Evolutionary conservation across 139 green algal species (phyloP), one percentile per base, ranked within the genome.

Genomic region (Diplosphaera chodatii): DNA sequence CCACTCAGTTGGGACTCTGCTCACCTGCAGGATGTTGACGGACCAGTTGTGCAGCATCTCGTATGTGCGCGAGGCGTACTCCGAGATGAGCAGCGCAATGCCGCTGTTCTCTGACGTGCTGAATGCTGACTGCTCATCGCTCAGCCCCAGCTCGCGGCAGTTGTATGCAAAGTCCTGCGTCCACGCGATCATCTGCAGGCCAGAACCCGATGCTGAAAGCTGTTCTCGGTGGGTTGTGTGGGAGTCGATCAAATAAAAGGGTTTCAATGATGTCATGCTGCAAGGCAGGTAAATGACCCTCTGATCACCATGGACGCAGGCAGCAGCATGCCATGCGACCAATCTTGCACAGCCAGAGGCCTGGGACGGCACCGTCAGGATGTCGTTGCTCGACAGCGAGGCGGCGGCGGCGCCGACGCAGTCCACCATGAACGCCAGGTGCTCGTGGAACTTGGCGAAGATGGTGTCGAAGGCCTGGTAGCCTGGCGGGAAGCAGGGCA

Each of bases 21-120:
- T 76, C 32, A 81, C 80, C 64, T 92, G 78, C 18, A 97, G 75
- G 68, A 97, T 97, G 82, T 94, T 94, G 56, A 65, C 77, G 68
- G 87, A 90, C 91, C 90, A 97, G 15, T 34, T 34, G 41, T 81
- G 81, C 59, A 96, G 84, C 21, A 79, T 92, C 21, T 64, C 65
- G 30, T 76, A 75, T 72, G 90, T 92, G 29, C 89, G 78, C 18
- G 82, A 40, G 16, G 89, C 85, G 78, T 97, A 97, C 67, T 78
- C 85, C 37, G 87, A 72, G 28, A 96, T 83, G 23, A 97, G 84
- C 74, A 90, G 73, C 30, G 73, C 72, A 67, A 91, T 74, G 33
- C 90, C 87, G 29, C 66, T 79, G 65, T 37, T 32, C 33, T 69
- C 29, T n/a, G 63, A 73, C 18, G 68, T 33, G 31, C 83, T 76